These are phyloP conservation scores for Teratosphaeria zuluensis DNA, from an alignment of 2,329 filamentous ascomycete species.

Conservation along the genomic window DNA sequence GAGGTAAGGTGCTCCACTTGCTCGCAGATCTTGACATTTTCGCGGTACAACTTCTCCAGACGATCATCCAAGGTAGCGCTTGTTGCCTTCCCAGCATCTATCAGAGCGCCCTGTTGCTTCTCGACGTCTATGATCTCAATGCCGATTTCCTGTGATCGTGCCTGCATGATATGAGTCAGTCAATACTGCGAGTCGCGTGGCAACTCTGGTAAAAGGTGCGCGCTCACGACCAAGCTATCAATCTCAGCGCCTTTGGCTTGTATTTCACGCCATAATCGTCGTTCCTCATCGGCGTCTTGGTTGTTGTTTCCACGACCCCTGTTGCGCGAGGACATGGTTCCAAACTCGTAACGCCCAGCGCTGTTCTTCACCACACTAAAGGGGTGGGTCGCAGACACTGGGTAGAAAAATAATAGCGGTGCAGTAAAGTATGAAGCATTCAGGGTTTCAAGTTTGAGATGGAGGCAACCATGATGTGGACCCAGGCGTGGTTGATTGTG, in stretches of 20 bases:
- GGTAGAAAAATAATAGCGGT: neutral
- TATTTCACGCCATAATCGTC: slow-evolving; percentile 40
- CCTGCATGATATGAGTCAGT: slow-evolving; percentile 4
- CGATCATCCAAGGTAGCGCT: slow-evolving; percentile 34
- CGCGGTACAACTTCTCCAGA: slow-evolving; percentile 37
- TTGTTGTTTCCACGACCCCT: slow-evolving; percentile 35
- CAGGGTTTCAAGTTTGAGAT: neutral
- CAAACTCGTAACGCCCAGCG: neutral
- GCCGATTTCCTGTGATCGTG: slow-evolving; percentile 25
- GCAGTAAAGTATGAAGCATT: neutral
- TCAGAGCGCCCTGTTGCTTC: slow-evolving; percentile 23
- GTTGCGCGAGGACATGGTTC: slow-evolving; percentile 37
- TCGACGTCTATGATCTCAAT: slow-evolving; percentile 28
- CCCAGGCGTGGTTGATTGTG: neutral
- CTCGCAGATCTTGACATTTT: slow-evolving; percentile 39
- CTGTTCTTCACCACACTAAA: too few relatives aligned
- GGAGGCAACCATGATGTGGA: neutral
- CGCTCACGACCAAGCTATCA: slow-evolving; percentile 38
- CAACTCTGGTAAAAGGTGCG: neutral
- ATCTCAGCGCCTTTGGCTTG: slow-evolving; percentile 35
- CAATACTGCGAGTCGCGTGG: neutral
- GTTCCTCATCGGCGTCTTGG: slow-evolving; percentile 42
- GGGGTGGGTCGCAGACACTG: too few relatives aligned
- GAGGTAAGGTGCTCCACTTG: slow-evolving; percentile 35
- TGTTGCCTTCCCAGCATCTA: slow-evolving; percentile 20